Percentiles rank a stretch among this genome's conserved stretches.
phyloP scores from a whole-genome alignment of 2,329 filamentous ascomycete genomes.

The Plenodomus tracheiphilus region DNA sequence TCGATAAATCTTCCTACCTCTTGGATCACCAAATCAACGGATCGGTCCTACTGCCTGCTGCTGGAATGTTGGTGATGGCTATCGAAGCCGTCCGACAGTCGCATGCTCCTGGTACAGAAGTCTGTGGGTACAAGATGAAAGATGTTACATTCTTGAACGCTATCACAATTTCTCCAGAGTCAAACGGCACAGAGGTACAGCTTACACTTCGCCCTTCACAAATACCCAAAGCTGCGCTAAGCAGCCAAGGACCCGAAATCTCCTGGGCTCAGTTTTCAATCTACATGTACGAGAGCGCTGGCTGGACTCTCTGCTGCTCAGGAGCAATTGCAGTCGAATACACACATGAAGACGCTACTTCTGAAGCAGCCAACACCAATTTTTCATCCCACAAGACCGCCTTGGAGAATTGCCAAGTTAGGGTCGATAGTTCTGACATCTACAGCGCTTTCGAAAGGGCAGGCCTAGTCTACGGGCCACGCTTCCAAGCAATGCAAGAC shows the following conservation, averaged over 20 bases:
- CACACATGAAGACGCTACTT: not conserved
- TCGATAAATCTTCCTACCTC: constrained; percentile 26
- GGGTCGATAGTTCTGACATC: constrained; percentile 8
- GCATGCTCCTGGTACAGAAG: not conserved
- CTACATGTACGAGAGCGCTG: constrained; percentile 7
- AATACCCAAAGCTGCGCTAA: not conserved
- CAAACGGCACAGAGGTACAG: constrained; percentile 14
- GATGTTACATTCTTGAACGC: constrained; percentile 9
- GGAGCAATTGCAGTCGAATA: constrained; percentile 19
- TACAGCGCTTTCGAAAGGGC: constrained; percentile 10
- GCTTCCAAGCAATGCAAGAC: constrained; percentile 13
- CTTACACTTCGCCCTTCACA: constrained; percentile 8
- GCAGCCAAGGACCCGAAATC: not conserved
- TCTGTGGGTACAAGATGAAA: constrained; percentile 8
- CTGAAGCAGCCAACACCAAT: not conserved
- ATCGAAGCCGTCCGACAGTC: constrained; percentile 27
- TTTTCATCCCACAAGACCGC: not conserved
- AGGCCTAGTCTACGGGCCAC: constrained; percentile 17
- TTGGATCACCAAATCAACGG: constrained; percentile 23
- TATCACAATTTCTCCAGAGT: constrained; percentile 1
- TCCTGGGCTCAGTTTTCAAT: constrained; percentile 13
- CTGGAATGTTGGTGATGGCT: constrained; percentile 30
- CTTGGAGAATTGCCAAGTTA: not conserved
- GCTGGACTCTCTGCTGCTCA: constrained; percentile 30
- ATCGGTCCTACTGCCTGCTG: constrained; percentile 27